A percentile compares a stretch with the other conserved stretches of the same genome.
Conservation (phyloP, 331 rosid species). For the Telfairia occidentalis region DNA sequence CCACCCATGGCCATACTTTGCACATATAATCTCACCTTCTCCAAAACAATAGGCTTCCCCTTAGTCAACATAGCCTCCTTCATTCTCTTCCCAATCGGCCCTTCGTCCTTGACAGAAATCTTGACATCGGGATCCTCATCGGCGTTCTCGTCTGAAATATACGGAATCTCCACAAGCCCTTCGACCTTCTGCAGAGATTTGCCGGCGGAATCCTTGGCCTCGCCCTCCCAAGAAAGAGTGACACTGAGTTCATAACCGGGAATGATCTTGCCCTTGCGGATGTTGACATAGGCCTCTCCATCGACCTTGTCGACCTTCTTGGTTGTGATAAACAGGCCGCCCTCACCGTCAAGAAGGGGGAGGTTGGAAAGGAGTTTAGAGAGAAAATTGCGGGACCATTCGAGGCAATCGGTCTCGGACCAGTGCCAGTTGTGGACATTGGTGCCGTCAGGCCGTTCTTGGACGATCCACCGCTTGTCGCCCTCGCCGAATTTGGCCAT, state of each 20-base stretch:
- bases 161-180: conserved; percentile 76
- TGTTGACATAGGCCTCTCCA: conserved; percentile 87
- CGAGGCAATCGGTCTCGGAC: conserved; percentile 84
- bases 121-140: conserved; percentile 82
- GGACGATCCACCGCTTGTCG: conserved; percentile 96
- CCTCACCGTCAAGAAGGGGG: conserved; percentile 57
- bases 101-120: conserved; percentile 69
- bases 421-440: conserved; percentile 99
- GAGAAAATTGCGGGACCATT: conserved; percentile 65
- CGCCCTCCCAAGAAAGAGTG: conserved; percentile 63
- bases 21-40: conserved; percentile 66
- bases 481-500: conserved; percentile 94
- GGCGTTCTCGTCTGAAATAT: conserved; percentile 88
- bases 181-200: conserved; percentile 51
- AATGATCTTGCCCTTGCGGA: conserved; percentile 84
- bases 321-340: conserved; percentile 37
- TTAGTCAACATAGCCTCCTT: conserved; percentile 73
- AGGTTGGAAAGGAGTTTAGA: conserved; percentile 53
- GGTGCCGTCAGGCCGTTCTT: conserved; percentile 82
- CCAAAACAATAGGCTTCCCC: conserved; percentile 67
- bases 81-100: conserved; percentile 51
- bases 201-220: conserved; percentile 52
- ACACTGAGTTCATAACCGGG: conserved; percentile 87
- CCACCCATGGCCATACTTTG: conserved; percentile 80
- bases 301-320: conserved; percentile 47